A percentile compares a stretch with the other conserved stretches of the same genome.
Conservation (phyloP, 148 eudicot genomes). For the Limonium bicolor region DNA sequence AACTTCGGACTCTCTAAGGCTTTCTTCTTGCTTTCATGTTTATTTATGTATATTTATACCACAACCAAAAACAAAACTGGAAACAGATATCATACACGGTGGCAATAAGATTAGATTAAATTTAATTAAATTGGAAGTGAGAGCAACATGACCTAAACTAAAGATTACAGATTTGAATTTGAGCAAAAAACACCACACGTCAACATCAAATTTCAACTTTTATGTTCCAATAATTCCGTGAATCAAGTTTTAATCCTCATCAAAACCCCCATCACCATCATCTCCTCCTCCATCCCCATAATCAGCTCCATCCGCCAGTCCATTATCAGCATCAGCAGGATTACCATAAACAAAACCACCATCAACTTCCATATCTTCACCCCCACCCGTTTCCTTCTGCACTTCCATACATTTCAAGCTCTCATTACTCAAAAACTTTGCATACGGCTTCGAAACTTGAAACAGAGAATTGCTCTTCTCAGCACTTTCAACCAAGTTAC, state of each 20-base stretch:
- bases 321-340: constrained; percentile 22
- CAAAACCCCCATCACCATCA: constrained; percentile 33
- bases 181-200: too few relatives aligned
- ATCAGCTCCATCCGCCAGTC: constrained; percentile 9
- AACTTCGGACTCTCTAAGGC: too few relatives aligned
- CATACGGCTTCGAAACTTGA: constrained; percentile 79
- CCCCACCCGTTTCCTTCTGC: constrained; percentile 6
- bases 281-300: constrained; percentile 28
- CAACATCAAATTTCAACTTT: too few relatives aligned
- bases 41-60: too few relatives aligned
- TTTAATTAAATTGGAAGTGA: too few relatives aligned
- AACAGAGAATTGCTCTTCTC: constrained; percentile 38
- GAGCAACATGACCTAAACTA: too few relatives aligned
- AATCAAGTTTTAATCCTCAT: constrained; percentile 35
- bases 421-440: constrained; percentile 46
- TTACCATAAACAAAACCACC: constrained; percentile 14
- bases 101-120: too few relatives aligned
- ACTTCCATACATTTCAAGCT: constrained; percentile 33
- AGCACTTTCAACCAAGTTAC: constrained; percentile 65
- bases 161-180: too few relatives aligned
- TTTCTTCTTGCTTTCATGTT: too few relatives aligned
- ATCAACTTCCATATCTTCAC: constrained; percentile 14
- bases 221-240: too few relatives aligned
- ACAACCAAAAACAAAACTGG: too few relatives aligned
- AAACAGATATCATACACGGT: too few relatives aligned